Base-by-base conservation (phyloP, 495 filamentous ascomycete genomes). In the Lepidopterella palustris region DNA sequence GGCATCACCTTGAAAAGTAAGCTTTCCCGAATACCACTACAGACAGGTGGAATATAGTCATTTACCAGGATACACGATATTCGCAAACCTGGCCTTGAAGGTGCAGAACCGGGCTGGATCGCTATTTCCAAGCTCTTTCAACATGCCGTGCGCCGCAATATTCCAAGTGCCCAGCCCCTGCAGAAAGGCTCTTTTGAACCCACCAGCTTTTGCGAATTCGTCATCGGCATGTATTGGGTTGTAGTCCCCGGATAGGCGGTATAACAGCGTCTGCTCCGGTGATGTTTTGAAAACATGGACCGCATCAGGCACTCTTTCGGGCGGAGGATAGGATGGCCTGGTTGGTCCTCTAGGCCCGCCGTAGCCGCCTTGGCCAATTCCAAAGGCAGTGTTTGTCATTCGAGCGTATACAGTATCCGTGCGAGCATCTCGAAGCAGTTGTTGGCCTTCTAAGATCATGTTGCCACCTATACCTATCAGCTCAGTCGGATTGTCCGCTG, bases 181-280 rank as follows among this genome's bases (percentile, higher is more conserved):
- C 48, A 72, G 29, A 55, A 70, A 63, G 2, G 66, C 54, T 2
- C 61, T 65, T 51, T 70, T 70, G 48, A 70, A 70, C 3, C 70
- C 70, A 5, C 59, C 70, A 4, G 52, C 57, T 35, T 57, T 57
- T 28, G 59, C 70, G 58, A 68, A 70, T 6, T 61, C 60, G 24
- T 70, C 68, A 53, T 72, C 70, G 1, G 66, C 68, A 60, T 72
- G 70, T 50, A 72, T 54, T 0, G 70, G 70, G 49, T 72, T 72
- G 47, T 68, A 72, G 53, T 72, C 70, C 5, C 70, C 70, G 47
- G 68, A 70, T n/a, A 72, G 54, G n/a, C 70, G 57, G 40, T 72
- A 72, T n/a, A 72, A 45, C 21, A 70, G 53, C 13, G 62, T 58
- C 45, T 58, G 62, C 55, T 72, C 70, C 21, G 57, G 65, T 15